Evolutionary conservation across 2,329 filamentous ascomycete genomes (phyloP), one percentile per base, ranked within the genome.

Genomic region (Colletotrichum salicis): DNA sequence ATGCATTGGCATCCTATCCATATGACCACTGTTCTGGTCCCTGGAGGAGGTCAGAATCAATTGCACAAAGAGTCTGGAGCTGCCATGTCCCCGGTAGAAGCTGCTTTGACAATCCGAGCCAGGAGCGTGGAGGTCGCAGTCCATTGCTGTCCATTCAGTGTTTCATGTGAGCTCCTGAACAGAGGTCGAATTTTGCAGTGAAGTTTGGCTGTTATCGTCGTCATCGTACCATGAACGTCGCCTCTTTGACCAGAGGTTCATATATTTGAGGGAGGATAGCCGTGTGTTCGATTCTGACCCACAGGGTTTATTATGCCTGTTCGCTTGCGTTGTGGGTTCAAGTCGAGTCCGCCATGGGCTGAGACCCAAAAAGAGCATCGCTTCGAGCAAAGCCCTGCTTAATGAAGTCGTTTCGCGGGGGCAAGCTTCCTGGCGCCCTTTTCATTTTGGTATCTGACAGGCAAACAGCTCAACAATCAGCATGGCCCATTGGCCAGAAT

Each of bases 341-440:
- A 15, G 22, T 22, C 22, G 61, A 37, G 37, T 29, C 33, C 13
- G 29, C 45, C 15, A 51, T 56, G 10, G 33, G 12, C 56, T 5
- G 8, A 59, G 48, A 48, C 24, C 31, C 22, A 10, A 61, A n/a
- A 8, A 13, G 45, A 31, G 27, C 35, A 56, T 67, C 51, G 64
- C 52, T 29, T 41, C 45, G 13, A 29, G 45, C n/a, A 31, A 54
- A n/a, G 29, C 45, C 33, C 31, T 10, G 29, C 59, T 37, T 12
- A 29, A 48, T 55, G 62, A 59, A 45, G 11, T 57, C 22, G 35
- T 69, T 71, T 64, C 55, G 64, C 64, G 41, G 54, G 64, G 64
- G 31, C n/a, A 29, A 4, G 22, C 4, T 29, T n/a, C 11, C 37
- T 33, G 24, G 22, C 10, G 8, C 11, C 19, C n/a, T 61, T 58